Evolutionary conservation across 305 asterid genomes (phyloP), one percentile per base, ranked within the genome.

Genomic region (Fraxinus dipetala): DNA sequence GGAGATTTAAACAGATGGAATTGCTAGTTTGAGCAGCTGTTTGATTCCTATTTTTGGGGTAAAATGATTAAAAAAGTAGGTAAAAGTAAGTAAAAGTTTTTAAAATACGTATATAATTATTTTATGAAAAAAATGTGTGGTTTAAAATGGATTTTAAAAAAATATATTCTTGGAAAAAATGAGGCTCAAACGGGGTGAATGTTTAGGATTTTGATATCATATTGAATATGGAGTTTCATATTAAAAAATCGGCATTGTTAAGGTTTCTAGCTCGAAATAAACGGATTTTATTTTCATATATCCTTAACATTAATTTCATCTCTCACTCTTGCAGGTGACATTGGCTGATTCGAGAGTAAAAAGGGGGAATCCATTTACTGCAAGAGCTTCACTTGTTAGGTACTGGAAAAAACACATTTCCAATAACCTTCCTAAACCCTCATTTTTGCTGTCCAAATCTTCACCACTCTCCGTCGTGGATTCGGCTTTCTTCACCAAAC

Each of bases 361-460:
- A 34, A 88, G 89, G 54, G 80, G 77, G 31, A 92, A 89, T 38
- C 98, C 98, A n/a, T 94, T 92, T 34, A 86, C 98, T 24, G 78
- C 90, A 28, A 90, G 82, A 73, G 92, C 98, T 54, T 89, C 93
- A 1, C 79, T 91, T 1, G 81, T 90, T 72, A 83, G 98, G 13
- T 94, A 94, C 59, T 94, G 96, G 96, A 88, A 83, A 43, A 84
- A 82, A 20, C 94, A 89, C 86, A 87, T 94, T 59, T 85, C 91
- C 38, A 86, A 84, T 14, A 80, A 78, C 14, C 82, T 63, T 80
- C 89, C 93, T 1, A 89, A 61, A 9, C 83, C 96, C 1, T 2
- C 88, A 7, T 92, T 92, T 67, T 84, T 92, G 1, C 88, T 94
- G 24, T 88, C 93, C 61, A 94, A 94, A 87, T 90, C 95, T 16